These are phyloP conservation scores for Miscanthus lutarioriparius DNA, from an alignment of 176 grass and related monocot species.

Conservation along the genomic window DNA sequence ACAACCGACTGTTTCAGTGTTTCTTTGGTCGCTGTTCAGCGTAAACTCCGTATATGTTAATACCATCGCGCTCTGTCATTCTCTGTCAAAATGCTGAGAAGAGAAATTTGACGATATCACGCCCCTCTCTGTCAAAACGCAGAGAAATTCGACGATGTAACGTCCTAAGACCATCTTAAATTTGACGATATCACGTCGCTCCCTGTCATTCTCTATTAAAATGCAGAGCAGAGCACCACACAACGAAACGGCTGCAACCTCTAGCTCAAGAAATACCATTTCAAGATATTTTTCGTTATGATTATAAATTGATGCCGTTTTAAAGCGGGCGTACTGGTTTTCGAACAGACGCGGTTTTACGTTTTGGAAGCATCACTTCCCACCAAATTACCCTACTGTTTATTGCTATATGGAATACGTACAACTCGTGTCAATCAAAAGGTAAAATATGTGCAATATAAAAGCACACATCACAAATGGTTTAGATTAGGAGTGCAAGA, in stretches of 20 bases:
- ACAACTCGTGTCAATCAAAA: too few species aligned
- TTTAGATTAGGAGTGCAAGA: not conserved
- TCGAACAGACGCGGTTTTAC: not conserved
- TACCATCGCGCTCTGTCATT: not conserved
- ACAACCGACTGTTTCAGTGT: not conserved
- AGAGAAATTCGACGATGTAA: not conserved
- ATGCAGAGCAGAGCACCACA: not conserved
- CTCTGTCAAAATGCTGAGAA: not conserved
- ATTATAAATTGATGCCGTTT: too few species aligned
- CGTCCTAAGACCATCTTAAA: not conserved
- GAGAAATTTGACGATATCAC: not conserved
- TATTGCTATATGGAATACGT: not conserved
- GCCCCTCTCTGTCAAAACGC: too few species aligned
- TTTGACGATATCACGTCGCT: too few species aligned
- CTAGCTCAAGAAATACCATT: not conserved
- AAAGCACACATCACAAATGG: not conserved
- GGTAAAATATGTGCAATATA: not conserved
- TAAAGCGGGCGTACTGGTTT: not conserved
- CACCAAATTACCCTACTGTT: not conserved
- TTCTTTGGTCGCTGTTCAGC: too few species aligned
- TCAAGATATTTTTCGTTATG: too few species aligned
- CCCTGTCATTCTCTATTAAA: too few species aligned
- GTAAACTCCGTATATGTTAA: too few species aligned
- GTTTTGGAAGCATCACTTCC: not conserved
- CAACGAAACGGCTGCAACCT: not conserved